phyloP scores from a whole-genome alignment of 116 monocot genomes.

The Thalassia testudinum region DNA sequence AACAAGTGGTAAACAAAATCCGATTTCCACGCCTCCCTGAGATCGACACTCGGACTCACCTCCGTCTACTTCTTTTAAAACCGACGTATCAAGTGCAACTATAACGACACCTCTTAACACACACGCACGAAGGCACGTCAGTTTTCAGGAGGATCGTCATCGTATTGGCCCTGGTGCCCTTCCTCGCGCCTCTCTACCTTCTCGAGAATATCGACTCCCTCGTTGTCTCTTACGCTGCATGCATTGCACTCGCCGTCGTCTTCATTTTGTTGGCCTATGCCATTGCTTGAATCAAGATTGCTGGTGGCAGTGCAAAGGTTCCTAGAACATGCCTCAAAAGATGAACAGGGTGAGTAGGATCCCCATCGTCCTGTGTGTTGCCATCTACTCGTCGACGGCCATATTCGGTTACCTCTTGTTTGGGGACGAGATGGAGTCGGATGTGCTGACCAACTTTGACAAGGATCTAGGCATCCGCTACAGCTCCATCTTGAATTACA shows the following conservation, averaged over 20 bases:
- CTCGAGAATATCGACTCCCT: constrained; percentile 85
- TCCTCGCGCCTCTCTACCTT: constrained; percentile 63
- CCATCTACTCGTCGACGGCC: constrained; percentile 59
- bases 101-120: too few species aligned
- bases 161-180: constrained; percentile 49
- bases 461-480: constrained; percentile 54
- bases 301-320: constrained; percentile 18
- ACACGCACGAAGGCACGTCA: too few species aligned
- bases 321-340: constrained; percentile 67
- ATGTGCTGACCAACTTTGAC: constrained; percentile 82
- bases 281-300: constrained; percentile 37
- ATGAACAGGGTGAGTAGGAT: constrained; percentile 72
- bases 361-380: constrained; percentile 48
- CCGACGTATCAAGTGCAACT: too few species aligned
- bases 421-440: constrained; percentile 69
- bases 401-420: constrained; percentile 77
- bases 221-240: constrained; percentile 64
- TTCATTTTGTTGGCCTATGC: constrained; percentile 49
- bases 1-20: too few species aligned
- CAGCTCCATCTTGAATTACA: constrained; percentile 56
- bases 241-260: constrained; percentile 61
- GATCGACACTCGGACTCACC: too few species aligned
- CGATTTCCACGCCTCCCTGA: too few species aligned
- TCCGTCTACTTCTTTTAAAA: too few species aligned
- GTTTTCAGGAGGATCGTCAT: constrained; percentile 53